Base-by-base conservation (phyloP, 768 basidiomycete genomes). In the Mrakia frigida region DNA sequence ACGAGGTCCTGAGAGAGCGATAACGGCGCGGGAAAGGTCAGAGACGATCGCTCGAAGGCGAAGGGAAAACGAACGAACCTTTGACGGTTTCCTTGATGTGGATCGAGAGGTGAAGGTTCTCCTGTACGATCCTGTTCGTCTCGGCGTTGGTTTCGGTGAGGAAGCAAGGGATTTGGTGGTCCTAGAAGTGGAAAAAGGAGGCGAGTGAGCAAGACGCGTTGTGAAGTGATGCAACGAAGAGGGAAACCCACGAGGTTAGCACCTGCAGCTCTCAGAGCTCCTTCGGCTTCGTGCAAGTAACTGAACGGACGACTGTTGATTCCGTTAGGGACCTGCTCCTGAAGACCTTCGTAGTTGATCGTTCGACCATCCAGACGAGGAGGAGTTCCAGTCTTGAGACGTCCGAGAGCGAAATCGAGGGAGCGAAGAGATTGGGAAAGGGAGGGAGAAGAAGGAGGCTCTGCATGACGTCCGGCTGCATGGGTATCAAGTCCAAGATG, bases 1-100 rank as follows among this genome's bases (percentile, higher is more conserved):
- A 28, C 94, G 88, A 7, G 94, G 94, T 2, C 93, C 92, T 93
- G 74, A 35, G 35, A 3, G 63, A 18, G 21, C 63, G 1, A 31
- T 6, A 16, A 31, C 3, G 23, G 25, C 6, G 16, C n/a, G 56
- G 73, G 46, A 1, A 33, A 31, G 37, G 73, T 50, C 63, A 21
- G n/a, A 25, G 50, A 70, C 46, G 46, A 50, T 4, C 2, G 46
- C 16, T 1, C 18, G 0, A 2, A 21, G 46, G 13, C 2, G 18
- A 50, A 50, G 46, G 13, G 16, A 67, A 25, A 37, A n/a, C n/a
- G 0, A 6, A 16, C 75, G 4, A 11, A 89, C 92, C 93, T 84
- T 91, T 93, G 28, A 90, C 91, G 0, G 92, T 91, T 82, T 95
- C 93, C 80, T 92, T 91, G 11, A 96, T 91, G 81, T 95, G 94